Evolutionary conservation across 2,329 filamentous ascomycete genomes (phyloP).

Genomic region (Ophiostoma fasciatum): DNA sequence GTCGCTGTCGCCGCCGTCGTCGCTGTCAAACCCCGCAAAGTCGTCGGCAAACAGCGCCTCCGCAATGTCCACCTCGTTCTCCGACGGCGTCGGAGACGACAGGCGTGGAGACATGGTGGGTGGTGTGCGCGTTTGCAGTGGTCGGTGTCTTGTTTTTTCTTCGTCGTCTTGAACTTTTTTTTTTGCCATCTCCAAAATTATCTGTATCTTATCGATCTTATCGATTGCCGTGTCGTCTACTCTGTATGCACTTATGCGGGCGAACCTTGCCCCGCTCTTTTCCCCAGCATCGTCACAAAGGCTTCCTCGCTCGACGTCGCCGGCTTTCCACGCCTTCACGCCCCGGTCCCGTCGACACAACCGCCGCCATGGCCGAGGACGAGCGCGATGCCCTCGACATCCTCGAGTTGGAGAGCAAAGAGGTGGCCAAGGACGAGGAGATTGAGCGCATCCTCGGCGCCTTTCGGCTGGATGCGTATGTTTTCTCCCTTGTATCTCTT

Average conservation of each 20-base stretch:
- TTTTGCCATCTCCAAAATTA: neutral
- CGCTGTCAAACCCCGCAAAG: constrained; percentile 25
- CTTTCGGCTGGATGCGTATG: constrained; percentile 56
- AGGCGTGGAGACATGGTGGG: constrained; percentile 54
- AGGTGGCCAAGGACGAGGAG: constrained; percentile 92
- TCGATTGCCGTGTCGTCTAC: too few relatives aligned
- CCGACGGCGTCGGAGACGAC: constrained; percentile 69
- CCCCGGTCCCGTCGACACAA: too few relatives aligned
- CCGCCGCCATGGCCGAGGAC: constrained; percentile 13
- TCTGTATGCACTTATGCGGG: too few relatives aligned
- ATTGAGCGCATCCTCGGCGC: constrained; percentile 88
- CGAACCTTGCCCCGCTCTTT: too few relatives aligned
- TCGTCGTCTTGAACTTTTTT: neutral
- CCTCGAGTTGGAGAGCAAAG: constrained; percentile 72
- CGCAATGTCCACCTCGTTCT: constrained; percentile 84
- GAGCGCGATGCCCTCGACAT: constrained; percentile 56
- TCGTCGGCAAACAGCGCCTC: constrained; percentile 53
- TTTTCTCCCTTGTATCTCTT: constrained; percentile 4
- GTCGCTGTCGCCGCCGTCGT: constrained; percentile 30
- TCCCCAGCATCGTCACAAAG: too few relatives aligned
- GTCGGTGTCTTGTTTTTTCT: neutral
- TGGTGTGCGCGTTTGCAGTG: neutral
- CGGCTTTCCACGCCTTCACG: too few relatives aligned
- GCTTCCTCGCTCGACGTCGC: too few relatives aligned
- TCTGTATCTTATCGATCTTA: constrained; percentile 7